These are phyloP conservation scores for Tricholoma furcatifolium DNA, from an alignment of 768 basidiomycete genomes.

Conservation along the genomic window DNA sequence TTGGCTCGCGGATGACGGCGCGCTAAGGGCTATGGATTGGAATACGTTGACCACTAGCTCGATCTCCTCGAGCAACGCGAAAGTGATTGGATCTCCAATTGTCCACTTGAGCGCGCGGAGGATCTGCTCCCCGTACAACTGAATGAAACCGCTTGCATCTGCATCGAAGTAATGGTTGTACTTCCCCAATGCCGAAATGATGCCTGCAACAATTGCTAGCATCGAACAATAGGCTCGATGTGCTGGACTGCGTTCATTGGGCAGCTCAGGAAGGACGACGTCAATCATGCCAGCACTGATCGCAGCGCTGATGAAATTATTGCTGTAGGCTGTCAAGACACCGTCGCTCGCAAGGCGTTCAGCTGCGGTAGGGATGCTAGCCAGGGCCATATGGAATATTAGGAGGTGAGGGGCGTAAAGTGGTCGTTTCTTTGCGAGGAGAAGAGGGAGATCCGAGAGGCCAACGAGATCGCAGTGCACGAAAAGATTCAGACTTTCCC, in stretches of 20 bases:
- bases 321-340: slow-evolving; percentile 77
- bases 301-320: slow-evolving; percentile 74
- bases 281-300: slow-evolving; percentile 76
- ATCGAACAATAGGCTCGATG: slow-evolving; percentile 84
- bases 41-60: slow-evolving; percentile 79
- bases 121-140: slow-evolving; percentile 82
- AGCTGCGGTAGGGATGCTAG: slow-evolving; percentile 71
- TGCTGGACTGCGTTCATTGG: slow-evolving; percentile 73
- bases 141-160: slow-evolving; percentile 84
- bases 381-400: slow-evolving; percentile 83
- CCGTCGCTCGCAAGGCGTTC: slow-evolving; percentile 87
- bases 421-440: slow-evolving; percentile 62
- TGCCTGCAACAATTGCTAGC: slow-evolving; percentile 74
- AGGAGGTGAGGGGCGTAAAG: slow-evolving; percentile 79
- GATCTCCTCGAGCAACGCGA: slow-evolving; percentile 79
- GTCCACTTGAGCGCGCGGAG: slow-evolving; percentile 79
- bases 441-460: slow-evolving; percentile 60
- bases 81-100: slow-evolving; percentile 71
- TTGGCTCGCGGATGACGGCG: slow-evolving; percentile 41
- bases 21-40: slow-evolving; percentile 64
- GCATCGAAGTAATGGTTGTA: slow-evolving; percentile 79
- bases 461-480: slow-evolving; percentile 69
- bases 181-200: slow-evolving; percentile 60
- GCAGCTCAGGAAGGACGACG: slow-evolving; percentile 63
- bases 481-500: slow-evolving; percentile 71